phyloP scores from a whole-genome alignment of 1,139 yeast species.

The Pichia sp. region DNA sequence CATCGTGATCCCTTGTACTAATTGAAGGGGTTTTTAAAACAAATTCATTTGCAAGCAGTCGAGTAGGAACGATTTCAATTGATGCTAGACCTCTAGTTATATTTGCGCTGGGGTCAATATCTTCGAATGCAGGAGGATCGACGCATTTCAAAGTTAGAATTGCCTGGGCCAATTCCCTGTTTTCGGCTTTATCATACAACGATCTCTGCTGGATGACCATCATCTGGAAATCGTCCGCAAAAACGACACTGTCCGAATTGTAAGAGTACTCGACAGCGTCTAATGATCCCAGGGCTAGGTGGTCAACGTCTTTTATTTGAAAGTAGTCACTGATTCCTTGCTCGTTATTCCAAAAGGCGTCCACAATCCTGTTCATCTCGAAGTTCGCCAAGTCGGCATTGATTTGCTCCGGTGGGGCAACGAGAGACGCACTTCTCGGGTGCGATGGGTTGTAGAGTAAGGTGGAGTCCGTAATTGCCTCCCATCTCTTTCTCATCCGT shows the following conservation, averaged over 20 bases:
- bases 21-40: slow-evolving; percentile 28
- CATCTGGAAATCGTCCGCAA: slow-evolving; percentile 18
- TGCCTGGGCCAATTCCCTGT: slow-evolving; percentile 29
- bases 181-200: slow-evolving; percentile 26
- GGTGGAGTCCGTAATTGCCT: slow-evolving; percentile 20
- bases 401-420: slow-evolving; percentile 27
- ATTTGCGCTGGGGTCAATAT: slow-evolving; percentile 26
- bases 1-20: slow-evolving; percentile 14
- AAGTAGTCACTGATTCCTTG: slow-evolving; percentile 29
- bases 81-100: slow-evolving; percentile 25
- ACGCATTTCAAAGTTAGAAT: slow-evolving; percentile 21
- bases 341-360: slow-evolving; percentile 34
- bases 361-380: slow-evolving; percentile 31
- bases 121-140: slow-evolving; percentile 19
- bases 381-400: slow-evolving; percentile 29
- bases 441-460: slow-evolving; percentile 23
- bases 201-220: slow-evolving; percentile 30
- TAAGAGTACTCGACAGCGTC: slow-evolving; percentile 34
- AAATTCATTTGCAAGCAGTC: slow-evolving; percentile 22
- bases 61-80: slow-evolving; percentile 33
- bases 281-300: slow-evolving; percentile 30
- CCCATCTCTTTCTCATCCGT: slow-evolving; percentile 25
- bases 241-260: slow-evolving; percentile 18
- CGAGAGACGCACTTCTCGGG: slow-evolving; percentile 7
- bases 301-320: slow-evolving; percentile 20